phyloP scores from a whole-genome alignment of 1,284 basidiomycete genomes.

The Inonotus hispidus region DNA sequence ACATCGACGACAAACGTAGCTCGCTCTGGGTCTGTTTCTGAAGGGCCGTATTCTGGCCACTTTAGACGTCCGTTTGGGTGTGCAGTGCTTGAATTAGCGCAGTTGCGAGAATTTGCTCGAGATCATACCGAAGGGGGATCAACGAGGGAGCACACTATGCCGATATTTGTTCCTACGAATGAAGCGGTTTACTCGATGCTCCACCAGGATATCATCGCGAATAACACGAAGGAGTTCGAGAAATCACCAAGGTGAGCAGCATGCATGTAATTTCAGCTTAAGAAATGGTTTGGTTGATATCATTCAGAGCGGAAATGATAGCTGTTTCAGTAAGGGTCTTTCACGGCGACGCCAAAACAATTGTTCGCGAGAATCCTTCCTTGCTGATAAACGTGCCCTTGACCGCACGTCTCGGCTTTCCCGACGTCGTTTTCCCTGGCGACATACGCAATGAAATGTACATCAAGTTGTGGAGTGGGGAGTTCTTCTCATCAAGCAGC shows the following conservation, averaged over 20 bases:
- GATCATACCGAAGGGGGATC: constrained; percentile 59
- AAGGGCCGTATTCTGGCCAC: constrained; percentile 22
- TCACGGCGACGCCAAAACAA: constrained; percentile 71
- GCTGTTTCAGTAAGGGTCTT: constrained; percentile 90
- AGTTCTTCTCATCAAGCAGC: constrained; percentile 58
- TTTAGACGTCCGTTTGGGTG: constrained; percentile 91
- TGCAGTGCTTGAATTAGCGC: constrained; percentile 83
- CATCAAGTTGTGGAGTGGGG: constrained; percentile 89
- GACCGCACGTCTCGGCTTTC: constrained; percentile 90
- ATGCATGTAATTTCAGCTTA: background rate
- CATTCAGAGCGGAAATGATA: constrained; percentile 70
- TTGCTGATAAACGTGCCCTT: constrained; percentile 80
- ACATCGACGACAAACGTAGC: constrained; percentile 26
- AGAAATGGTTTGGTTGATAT: no score
- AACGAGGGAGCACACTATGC: constrained; percentile 78
- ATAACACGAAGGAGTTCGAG: constrained; percentile 76
- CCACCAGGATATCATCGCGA: constrained; percentile 90
- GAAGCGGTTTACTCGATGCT: constrained; percentile 89
- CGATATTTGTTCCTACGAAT: constrained; percentile 80
- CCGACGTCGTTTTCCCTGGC: constrained; percentile 93
- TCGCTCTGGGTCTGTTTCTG: constrained; percentile 15
- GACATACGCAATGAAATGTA: constrained; percentile 93
- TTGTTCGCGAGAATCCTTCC: constrained; percentile 82
- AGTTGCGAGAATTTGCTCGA: constrained; percentile 61
- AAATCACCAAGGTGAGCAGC: constrained; percentile 71